Conservation (phyloP, 2,329 filamentous ascomycete species). For the Bisporella sp. region DNA sequence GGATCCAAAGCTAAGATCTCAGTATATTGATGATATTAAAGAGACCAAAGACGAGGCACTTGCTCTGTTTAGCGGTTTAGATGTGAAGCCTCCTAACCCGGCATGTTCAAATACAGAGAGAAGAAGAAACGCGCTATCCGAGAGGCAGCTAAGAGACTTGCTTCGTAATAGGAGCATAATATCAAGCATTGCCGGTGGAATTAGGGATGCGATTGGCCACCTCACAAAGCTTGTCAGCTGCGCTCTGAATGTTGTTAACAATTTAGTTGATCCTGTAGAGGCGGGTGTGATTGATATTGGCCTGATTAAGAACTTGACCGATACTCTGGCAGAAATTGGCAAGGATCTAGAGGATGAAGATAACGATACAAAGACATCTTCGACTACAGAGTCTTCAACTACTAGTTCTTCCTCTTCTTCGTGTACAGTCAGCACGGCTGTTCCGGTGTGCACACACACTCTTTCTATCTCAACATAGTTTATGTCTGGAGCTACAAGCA, state of each 20-base stretch:
- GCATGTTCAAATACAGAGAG: slow-evolving; percentile 2
- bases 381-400: neutral
- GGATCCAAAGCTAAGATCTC: too few relatives aligned
- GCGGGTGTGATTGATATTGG: neutral
- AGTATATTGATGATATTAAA: too few relatives aligned
- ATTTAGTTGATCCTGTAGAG: slow-evolving; percentile 6
- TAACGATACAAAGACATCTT: slow-evolving; percentile 2
- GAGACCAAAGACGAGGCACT: too few relatives aligned
- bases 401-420: slow-evolving; percentile 2
- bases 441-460: slow-evolving; percentile 5
- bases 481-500: slow-evolving; percentile 1
- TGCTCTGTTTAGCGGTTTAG: too few relatives aligned
- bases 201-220: slow-evolving; percentile 2
- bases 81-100: too few relatives aligned
- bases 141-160: slow-evolving; percentile 5
- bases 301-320: slow-evolving; percentile 6
- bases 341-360: slow-evolving; percentile 3
- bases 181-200: neutral
- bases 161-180: slow-evolving; percentile 6
- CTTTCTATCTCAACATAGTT: slow-evolving; percentile 6
- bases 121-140: slow-evolving; percentile 3
- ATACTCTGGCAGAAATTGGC: slow-evolving; percentile 5
- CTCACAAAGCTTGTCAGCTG: slow-evolving; percentile 8
- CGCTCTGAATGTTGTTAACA: slow-evolving; percentile 6
- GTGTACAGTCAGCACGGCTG: neutral